These are phyloP conservation scores for Trametes cubensis DNA, from an alignment of 768 basidiomycete species.

Conservation along the genomic window DNA sequence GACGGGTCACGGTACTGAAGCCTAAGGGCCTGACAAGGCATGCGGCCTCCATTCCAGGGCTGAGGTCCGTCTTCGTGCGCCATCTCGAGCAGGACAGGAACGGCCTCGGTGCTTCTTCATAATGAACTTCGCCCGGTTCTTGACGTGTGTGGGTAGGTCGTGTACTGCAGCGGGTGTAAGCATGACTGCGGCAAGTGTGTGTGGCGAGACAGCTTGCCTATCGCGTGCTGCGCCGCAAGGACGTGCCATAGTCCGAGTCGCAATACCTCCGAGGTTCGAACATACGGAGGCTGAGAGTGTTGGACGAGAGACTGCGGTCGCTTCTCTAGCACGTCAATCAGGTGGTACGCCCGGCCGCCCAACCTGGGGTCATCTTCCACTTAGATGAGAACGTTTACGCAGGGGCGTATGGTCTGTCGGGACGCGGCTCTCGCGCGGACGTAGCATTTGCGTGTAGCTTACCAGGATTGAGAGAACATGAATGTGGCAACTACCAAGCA, in stretches of 20 bases:
- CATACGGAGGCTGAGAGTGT: neutral
- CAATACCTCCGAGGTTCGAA: conserved; percentile 5
- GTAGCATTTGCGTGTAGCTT: no score
- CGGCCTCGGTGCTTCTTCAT: conserved; percentile 11
- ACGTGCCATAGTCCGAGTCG: no score
- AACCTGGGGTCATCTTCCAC: conserved; percentile 4
- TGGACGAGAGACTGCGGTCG: neutral
- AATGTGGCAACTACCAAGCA: no score
- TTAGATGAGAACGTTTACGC: neutral
- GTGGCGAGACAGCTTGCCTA: no score
- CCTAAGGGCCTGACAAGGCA: no score
- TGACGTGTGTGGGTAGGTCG: no score
- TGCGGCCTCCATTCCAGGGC: no score
- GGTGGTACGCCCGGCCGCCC: conserved; percentile 5
- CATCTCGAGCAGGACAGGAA: neutral
- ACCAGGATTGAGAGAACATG: no score
- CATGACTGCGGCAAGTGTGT: no score
- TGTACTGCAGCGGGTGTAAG: no score
- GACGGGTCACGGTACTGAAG: no score
- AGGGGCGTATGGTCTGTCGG: neutral
- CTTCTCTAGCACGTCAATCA: conserved; percentile 9
- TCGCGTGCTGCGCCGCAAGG: neutral
- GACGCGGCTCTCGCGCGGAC: conserved; percentile 2
- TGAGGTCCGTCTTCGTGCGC: neutral
- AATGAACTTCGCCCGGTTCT: neutral